A percentile compares a stretch with the other conserved stretches of the same genome.
These are phyloP conservation scores for Ormosia semicastrata DNA, from an alignment of 306 rosid species.

Conservation along the genomic window DNA sequence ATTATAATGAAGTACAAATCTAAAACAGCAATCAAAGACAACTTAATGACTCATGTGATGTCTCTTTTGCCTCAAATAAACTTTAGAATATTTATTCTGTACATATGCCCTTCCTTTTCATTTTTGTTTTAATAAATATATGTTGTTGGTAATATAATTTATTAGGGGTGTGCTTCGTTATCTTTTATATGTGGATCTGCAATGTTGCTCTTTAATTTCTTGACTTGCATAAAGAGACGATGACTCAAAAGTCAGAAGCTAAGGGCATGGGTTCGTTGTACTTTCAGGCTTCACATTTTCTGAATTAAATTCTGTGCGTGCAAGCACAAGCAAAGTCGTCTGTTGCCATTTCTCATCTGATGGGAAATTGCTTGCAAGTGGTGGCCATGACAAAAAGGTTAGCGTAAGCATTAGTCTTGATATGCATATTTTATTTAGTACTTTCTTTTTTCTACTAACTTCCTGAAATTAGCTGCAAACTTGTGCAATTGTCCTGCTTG, in stretches of 20 bases:
- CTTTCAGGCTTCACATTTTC: slow-evolving; percentile 77
- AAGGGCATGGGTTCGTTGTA: slow-evolving; percentile 26
- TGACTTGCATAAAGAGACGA: slow-evolving; percentile 2
- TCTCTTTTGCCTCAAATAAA: neutral
- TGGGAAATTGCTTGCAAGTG: slow-evolving; percentile 94
- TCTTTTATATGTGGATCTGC: slow-evolving; percentile 7
- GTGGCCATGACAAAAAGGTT: slow-evolving; percentile 98
- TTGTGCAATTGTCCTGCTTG: neutral
- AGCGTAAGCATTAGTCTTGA: slow-evolving; percentile 20
- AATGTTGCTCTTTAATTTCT: slow-evolving; percentile 12
- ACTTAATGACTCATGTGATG: neutral
- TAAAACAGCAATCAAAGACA: neutral
- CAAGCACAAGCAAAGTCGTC: slow-evolving; percentile 78
- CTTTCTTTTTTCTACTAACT: slow-evolving; percentile 9
- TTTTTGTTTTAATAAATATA: neutral
- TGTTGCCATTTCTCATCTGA: slow-evolving; percentile 98
- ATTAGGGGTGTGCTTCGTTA: neutral
- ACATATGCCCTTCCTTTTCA: neutral
- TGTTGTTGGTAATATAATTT: neutral
- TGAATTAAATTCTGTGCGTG: slow-evolving; percentile 65
- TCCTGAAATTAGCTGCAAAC: slow-evolving; percentile 14
- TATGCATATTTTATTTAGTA: neutral
- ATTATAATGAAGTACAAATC: neutral
- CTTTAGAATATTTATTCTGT: slow-evolving; percentile 10
- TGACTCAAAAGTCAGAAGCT: neutral